Conservation (phyloP, 371 early-diverging fungal species). For the Mortierella sp. region DNA sequence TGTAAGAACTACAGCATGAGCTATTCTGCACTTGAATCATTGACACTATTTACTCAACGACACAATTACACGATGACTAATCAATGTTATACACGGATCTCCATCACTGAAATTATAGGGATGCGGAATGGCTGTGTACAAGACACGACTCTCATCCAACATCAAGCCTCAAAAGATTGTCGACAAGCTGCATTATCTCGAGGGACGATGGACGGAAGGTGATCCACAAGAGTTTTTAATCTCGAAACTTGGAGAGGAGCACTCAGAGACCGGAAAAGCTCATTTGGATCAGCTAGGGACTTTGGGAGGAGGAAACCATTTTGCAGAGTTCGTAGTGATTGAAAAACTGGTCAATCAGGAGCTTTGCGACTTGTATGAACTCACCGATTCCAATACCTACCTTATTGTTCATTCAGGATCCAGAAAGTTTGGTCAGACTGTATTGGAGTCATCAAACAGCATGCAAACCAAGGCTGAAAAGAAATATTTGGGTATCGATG, state of each 20-base stretch:
- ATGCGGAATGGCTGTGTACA: conserved; percentile 67
- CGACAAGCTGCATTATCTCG: conserved; percentile 52
- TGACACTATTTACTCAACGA: no score
- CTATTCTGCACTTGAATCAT: neutral
- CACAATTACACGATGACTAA: neutral
- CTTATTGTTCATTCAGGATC: conserved; percentile 67
- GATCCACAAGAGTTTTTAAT: conserved; percentile 48
- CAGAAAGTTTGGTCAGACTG: conserved; percentile 61
- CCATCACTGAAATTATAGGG: conserved; percentile 22
- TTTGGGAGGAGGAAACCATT: conserved; percentile 71
- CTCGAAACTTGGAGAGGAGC: conserved; percentile 31
- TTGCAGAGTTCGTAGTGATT: conserved; percentile 66
- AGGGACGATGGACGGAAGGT: conserved; percentile 59
- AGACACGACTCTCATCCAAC: conserved; percentile 40
- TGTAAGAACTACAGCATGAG: conserved; percentile 26
- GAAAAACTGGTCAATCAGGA: conserved; percentile 55
- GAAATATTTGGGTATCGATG: conserved; percentile 36
- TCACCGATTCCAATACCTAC: conserved; percentile 44
- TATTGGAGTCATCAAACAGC: conserved; percentile 58
- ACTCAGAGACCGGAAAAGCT: conserved; percentile 40
- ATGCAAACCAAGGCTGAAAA: conserved; percentile 45
- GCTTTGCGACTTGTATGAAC: conserved; percentile 30
- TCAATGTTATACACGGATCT: neutral
- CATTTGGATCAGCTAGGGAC: conserved; percentile 61
- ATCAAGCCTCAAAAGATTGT: conserved; percentile 49